Conservation (phyloP, 805 yeast species). For the Priceomyces haplophilus region DNA sequence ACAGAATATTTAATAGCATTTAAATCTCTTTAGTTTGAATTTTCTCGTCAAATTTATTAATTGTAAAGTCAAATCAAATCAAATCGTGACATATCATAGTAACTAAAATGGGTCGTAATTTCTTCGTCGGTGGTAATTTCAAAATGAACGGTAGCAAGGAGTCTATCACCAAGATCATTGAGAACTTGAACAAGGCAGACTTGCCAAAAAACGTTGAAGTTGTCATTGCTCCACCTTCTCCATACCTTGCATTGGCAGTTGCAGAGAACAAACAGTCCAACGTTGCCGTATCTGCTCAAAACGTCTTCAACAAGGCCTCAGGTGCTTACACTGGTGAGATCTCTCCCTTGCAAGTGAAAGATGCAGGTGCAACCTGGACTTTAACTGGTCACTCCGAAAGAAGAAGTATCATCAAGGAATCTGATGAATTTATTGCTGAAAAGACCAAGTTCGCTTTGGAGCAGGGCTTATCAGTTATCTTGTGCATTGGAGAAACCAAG, state of each 20-base stretch:
- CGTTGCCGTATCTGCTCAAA: slow-evolving; percentile 87
- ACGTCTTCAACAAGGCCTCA: slow-evolving; percentile 77
- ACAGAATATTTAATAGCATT: neutral
- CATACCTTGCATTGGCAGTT: slow-evolving; percentile 79
- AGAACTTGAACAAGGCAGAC: slow-evolving; percentile 72
- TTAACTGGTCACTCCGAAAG: slow-evolving; percentile 98
- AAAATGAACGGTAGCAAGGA: slow-evolving; percentile 94
- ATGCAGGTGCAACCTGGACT: slow-evolving; percentile 91
- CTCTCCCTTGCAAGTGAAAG: slow-evolving; percentile 84
- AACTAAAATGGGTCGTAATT: slow-evolving; percentile 68
- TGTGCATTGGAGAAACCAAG: slow-evolving; percentile 96
- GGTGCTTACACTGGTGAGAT: slow-evolving; percentile 99
- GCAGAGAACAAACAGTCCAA: slow-evolving; percentile 63
- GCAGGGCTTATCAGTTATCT: slow-evolving; percentile 82
- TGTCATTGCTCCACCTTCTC: slow-evolving; percentile 94
- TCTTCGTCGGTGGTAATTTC: slow-evolving; percentile 99
- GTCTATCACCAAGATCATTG: slow-evolving; percentile 80
- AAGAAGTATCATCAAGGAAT: slow-evolving; percentile 88
- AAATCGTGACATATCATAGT: neutral
- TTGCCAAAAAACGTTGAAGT: slow-evolving; percentile 82
- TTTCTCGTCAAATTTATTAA: neutral
- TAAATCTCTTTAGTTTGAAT: neutral
- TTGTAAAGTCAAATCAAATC: too few relatives aligned
- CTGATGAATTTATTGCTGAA: slow-evolving; percentile 86
- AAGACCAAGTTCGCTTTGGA: slow-evolving; percentile 94